These are phyloP conservation scores for Sporothrix variecibatus DNA, from an alignment of 2,329 filamentous ascomycete species.

Conservation along the genomic window DNA sequence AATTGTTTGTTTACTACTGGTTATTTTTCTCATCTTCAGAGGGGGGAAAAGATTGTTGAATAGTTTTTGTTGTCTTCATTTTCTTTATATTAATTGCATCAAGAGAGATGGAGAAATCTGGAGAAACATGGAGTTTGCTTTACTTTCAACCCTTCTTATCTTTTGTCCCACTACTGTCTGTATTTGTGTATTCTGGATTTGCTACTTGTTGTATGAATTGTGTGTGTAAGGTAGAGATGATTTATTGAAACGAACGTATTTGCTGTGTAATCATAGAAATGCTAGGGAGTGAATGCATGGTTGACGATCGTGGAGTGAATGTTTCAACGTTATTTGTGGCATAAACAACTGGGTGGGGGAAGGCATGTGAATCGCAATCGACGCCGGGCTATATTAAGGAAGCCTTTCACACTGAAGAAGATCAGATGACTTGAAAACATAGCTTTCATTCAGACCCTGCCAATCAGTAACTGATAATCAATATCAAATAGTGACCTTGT, in stretches of 20 bases:
- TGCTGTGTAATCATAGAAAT: not conserved
- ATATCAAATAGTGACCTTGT: not conserved
- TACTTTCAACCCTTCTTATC: too few relatives aligned
- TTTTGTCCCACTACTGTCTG: not conserved
- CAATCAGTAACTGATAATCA: not conserved
- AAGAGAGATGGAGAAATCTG: slow-evolving; percentile 3
- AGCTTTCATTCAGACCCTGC: not conserved
- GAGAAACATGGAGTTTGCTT: slow-evolving; percentile 1
- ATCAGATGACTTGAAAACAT: not conserved
- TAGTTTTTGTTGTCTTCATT: not conserved
- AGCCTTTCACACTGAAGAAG: not conserved
- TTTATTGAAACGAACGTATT: not conserved
- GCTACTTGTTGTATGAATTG: not conserved
- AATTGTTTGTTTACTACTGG: not conserved
- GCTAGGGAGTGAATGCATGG: not conserved
- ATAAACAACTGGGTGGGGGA: not conserved
- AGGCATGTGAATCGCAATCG: too few relatives aligned
- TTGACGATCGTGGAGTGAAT: not conserved
- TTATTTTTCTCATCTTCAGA: not conserved
- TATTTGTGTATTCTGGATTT: not conserved
- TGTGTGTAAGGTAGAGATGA: not conserved
- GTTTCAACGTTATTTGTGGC: slow-evolving; percentile 18
- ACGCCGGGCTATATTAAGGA: too few relatives aligned
- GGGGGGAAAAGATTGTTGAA: not conserved
- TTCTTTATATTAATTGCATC: not conserved